These are phyloP conservation scores for Goniomonas avonlea DNA, from an alignment of 78 protist genomes.

Conservation along the genomic window DNA sequence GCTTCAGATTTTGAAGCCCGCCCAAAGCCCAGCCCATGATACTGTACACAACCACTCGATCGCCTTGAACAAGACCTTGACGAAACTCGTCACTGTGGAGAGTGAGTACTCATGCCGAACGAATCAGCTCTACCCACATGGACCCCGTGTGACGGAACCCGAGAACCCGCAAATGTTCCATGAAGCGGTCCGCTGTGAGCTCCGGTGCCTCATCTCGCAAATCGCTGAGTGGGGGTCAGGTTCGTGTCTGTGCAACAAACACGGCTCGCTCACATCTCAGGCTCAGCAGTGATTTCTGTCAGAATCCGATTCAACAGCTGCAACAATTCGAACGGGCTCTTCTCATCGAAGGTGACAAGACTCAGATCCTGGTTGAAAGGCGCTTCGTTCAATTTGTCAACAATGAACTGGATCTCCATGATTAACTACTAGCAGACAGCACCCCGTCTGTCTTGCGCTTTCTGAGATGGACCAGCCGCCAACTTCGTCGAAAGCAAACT, in stretches of 20 bases:
- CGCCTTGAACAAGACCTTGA: neutral
- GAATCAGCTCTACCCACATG: no score
- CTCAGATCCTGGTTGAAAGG: slow-evolving; percentile 9
- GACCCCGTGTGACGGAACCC: no score
- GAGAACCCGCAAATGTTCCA: neutral
- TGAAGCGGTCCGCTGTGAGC: neutral
- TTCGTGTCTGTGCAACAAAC: no score
- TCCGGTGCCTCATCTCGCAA: neutral
- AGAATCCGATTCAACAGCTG: neutral
- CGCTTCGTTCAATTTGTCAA: slow-evolving; percentile 1
- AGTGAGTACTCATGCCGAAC: no score
- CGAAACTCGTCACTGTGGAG: neutral
- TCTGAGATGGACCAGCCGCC: no score
- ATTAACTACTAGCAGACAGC: neutral
- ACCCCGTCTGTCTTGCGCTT: no score
- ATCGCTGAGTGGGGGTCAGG: no score
- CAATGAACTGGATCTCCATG: slow-evolving; percentile 1
- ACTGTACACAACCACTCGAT: neutral
- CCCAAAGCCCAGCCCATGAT: neutral
- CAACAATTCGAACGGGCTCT: neutral
- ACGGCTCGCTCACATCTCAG: no score
- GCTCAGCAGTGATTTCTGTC: neutral
- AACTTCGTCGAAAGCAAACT: no score
- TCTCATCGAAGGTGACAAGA: slow-evolving; percentile 4
- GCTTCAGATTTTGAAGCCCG: neutral